phyloP scores from a whole-genome alignment of 1,284 basidiomycete species.

The Somion occarium region DNA sequence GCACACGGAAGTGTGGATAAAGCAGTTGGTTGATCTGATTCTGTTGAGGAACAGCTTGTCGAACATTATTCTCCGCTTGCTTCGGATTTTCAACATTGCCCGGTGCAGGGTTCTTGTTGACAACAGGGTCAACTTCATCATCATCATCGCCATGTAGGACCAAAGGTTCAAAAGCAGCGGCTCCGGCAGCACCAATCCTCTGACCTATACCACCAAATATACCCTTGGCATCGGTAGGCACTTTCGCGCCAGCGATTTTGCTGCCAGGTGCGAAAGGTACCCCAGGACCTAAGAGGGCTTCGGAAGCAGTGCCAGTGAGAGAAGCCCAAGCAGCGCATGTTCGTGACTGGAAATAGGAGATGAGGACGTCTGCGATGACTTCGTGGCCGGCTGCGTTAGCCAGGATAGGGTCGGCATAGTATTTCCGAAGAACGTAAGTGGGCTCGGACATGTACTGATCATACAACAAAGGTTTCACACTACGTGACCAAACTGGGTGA shows the following conservation, averaged over 20 bases:
- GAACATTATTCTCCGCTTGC: constrained; percentile 14
- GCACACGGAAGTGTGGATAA: constrained; percentile 50
- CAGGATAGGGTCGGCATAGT: constrained; percentile 82
- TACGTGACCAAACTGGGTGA: constrained; percentile 25
- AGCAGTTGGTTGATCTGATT: constrained; percentile 18
- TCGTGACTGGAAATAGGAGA: constrained; percentile 84
- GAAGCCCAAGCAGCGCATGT: constrained; percentile 83
- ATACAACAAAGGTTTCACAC: constrained; percentile 79
- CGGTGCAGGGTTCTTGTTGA: constrained; percentile 15
- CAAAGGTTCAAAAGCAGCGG: constrained; percentile 18
- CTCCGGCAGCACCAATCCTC: constrained; percentile 48
- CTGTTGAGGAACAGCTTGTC: constrained; percentile 11
- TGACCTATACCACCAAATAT: constrained; percentile 73
- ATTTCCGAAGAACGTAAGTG: constrained; percentile 53
- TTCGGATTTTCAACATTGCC: background rate
- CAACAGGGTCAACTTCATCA: constrained; percentile 16
- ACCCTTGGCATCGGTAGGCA: constrained; percentile 43
- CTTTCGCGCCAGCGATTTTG: constrained; percentile 22
- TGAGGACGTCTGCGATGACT: constrained; percentile 79
- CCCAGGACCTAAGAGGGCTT: constrained; percentile 45
- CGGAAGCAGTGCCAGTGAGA: constrained; percentile 61
- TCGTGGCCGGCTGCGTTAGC: constrained; percentile 79
- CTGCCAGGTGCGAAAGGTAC: constrained; percentile 26
- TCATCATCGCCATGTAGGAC: constrained; percentile 8
- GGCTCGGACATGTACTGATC: constrained; percentile 78